Base-by-base conservation (phyloP, 768 basidiomycete genomes). In the Nidularia pulvinata region DNA sequence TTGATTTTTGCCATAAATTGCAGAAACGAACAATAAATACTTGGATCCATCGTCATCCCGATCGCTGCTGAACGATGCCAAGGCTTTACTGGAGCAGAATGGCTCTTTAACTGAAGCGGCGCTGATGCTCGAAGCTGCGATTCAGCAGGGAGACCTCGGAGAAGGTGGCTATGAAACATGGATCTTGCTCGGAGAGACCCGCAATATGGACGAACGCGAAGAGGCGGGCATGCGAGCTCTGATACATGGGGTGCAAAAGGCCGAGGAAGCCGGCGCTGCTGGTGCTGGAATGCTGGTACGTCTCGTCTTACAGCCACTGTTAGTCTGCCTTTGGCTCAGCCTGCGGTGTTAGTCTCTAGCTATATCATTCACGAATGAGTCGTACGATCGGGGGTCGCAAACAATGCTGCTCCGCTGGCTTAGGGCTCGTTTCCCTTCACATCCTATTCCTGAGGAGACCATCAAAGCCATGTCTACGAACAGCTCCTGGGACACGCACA, bases 361-460 rank as follows among this genome's bases (percentile, higher is more conserved):
- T 1, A 94, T 98, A 57, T 94, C 93, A 7, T 98, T 92, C 68
- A 96, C 95, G 33, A 99, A 98, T 62, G 96, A 98, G 71, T 84
- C 84, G 0, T 89, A 87, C 60, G 95, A 98, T 61, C 79, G 89
- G 9, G 95, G 87, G 6, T 89, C 95, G 2, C 85, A 96, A 64
- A 74, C 85, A 0, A 91, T 88, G 76, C 81, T 99, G 13, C 81
- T 95, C 48, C 88, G 88, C 33, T 98, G 93, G 91, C 75, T 98
- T 48, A 72, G 74, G 51, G 81, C 87, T 36, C 81, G 81, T 46
- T 88, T 82, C 69, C 89, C 84, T 7, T 74, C 72, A 19, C 76
- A 78, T 56, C 74, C 69, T 43, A 72, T 90, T 42, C 68, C 83
- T 1, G 76, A 83, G 39, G 83, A 83, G 46, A 80, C 83, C 0